Conservation (phyloP, 2,329 filamentous ascomycete species). For the Pestalotiopsis sp. region DNA sequence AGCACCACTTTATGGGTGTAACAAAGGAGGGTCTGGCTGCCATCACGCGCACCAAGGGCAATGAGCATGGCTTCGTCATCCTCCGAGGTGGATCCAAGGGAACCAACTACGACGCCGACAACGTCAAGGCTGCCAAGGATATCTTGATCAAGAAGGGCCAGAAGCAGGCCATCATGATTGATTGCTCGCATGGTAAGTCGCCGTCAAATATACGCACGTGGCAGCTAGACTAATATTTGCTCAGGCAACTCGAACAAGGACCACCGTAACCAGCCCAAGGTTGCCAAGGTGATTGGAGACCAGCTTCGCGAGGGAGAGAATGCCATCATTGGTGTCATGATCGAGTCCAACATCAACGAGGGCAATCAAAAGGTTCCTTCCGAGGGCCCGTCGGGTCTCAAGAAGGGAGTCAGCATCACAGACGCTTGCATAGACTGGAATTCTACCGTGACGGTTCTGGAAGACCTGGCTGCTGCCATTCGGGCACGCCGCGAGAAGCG, state of each 20-base stretch:
- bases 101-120: constrained; percentile 90
- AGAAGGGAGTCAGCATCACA: constrained; percentile 92
- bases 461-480: constrained; percentile 84
- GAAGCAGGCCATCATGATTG: constrained; percentile 91
- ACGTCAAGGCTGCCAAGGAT: constrained; percentile 78
- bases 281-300: constrained; percentile 78
- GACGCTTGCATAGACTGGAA: constrained; percentile 98
- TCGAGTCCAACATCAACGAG: constrained; percentile 97
- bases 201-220: background rate
- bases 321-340: constrained; percentile 95
- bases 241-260: constrained; percentile 94
- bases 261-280: constrained; percentile 95
- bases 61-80: constrained; percentile 97
- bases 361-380: constrained; percentile 84
- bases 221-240: constrained; percentile 5
- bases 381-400: constrained; percentile 76
- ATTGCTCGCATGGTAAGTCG: constrained; percentile 87
- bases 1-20: constrained; percentile 97
- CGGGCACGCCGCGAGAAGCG: constrained; percentile 67
- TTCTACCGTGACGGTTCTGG: constrained; percentile 76
- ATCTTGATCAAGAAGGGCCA: constrained; percentile 80
- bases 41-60: constrained; percentile 90
- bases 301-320: constrained; percentile 87
- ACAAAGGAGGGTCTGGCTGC: constrained; percentile 96
- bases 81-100: constrained; percentile 88